Evolutionary conservation across 2,329 filamentous ascomycete species (phyloP).

Genomic region (Colletotrichum lupini): DNA sequence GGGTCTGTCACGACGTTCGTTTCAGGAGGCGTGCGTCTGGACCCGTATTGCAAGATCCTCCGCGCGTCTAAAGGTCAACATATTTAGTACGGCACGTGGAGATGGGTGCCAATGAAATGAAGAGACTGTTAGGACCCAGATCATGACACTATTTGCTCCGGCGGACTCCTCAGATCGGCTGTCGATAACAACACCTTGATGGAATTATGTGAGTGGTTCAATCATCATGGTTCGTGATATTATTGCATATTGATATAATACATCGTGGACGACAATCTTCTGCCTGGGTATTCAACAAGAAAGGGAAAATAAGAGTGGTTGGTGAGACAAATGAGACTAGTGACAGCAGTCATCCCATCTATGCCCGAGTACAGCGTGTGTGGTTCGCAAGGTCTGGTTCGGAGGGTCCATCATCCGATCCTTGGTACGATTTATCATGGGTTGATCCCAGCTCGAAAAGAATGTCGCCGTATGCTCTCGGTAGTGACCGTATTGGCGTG

Average conservation of each 20-base stretch:
- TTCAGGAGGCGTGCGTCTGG: too few species aligned
- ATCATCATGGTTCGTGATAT: neutral
- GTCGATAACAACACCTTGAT: too few species aligned
- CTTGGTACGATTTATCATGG: neutral
- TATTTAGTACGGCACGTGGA: too few species aligned
- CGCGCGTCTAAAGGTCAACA: too few species aligned
- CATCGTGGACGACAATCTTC: neutral
- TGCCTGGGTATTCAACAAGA: neutral
- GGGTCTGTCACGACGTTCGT: too few species aligned
- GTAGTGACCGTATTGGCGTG: neutral
- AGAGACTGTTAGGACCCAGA: neutral
- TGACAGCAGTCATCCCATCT: neutral
- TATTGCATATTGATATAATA: neutral
- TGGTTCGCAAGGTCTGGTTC: neutral
- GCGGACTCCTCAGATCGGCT: neutral
- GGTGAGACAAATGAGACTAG: neutral
- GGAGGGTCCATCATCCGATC: conserved; percentile 1
- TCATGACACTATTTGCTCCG: neutral
- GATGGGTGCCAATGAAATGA: too few species aligned
- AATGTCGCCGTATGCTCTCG: neutral
- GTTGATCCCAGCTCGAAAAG: neutral
- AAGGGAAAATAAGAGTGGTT: neutral
- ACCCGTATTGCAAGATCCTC: too few species aligned
- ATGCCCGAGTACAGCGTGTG: neutral
- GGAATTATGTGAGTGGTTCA: neutral